A percentile compares a stretch with the other conserved stretches of the same genome.
These are phyloP conservation scores for Populus tremula DNA, from an alignment of 345 rosid species.

Conservation along the genomic window DNA sequence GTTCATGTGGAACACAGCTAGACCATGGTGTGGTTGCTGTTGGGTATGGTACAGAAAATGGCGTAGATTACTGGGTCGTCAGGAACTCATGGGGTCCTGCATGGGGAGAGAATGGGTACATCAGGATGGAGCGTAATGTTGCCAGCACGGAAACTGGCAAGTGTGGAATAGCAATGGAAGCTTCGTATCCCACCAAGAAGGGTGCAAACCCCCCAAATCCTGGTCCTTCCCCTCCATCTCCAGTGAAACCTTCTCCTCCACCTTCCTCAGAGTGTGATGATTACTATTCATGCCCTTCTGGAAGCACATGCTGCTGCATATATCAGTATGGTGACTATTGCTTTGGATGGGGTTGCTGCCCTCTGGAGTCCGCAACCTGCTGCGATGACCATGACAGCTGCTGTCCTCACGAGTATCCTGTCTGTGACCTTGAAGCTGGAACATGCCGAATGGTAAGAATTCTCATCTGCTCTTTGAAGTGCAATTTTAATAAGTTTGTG, in stretches of 20 bases:
- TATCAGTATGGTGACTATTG: constrained; percentile 15
- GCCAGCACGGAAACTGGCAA: constrained; percentile 20
- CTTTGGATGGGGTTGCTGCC: constrained; percentile 38
- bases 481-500: not conserved
- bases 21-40: constrained; percentile 31
- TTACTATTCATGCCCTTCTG: constrained; percentile 24
- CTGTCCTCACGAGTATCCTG: constrained; percentile 31
- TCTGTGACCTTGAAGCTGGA: constrained; percentile 26
- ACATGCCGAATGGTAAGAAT: constrained; percentile 22
- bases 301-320: constrained; percentile 34
- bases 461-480: no score
- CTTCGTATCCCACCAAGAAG: constrained; percentile 29
- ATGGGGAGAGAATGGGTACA: constrained; percentile 27
- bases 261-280: constrained; percentile 19
- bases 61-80: constrained; percentile 22
- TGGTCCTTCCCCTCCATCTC: constrained; percentile 30
- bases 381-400: constrained; percentile 30
- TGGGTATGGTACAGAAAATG: constrained; percentile 27
- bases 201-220: constrained; percentile 31
- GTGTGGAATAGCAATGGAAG: constrained; percentile 25
- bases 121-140: constrained; percentile 30
- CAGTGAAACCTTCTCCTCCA: constrained; percentile 30
- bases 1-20: constrained; percentile 19
- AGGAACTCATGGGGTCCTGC: constrained; percentile 32
- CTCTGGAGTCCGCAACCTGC: constrained; percentile 35